Evolutionary conservation across 1,284 basidiomycete species (phyloP).

Genomic region (Apiotrichum brassicae): DNA sequence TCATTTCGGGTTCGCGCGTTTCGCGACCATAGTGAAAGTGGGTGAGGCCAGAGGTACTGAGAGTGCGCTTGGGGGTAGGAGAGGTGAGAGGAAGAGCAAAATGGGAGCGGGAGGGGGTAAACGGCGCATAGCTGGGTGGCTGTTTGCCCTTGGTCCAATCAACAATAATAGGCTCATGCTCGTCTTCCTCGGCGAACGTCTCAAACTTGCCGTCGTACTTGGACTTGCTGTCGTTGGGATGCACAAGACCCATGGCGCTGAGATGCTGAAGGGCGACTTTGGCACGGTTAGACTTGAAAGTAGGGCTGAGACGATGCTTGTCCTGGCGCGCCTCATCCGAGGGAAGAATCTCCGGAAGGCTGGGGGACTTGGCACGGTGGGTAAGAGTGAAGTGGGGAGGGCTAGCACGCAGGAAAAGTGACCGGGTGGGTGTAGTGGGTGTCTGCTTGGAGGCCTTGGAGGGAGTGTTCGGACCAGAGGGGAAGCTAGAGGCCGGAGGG

Average conservation of each 20-base stretch:
- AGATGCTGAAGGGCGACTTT: not conserved
- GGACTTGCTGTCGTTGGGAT: not conserved
- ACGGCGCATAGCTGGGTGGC: not conserved
- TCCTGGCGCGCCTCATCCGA: not conserved
- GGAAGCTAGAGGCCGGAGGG: not conserved
- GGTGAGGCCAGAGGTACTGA: not conserved
- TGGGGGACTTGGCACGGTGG: conserved; percentile 14
- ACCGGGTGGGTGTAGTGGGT: not conserved
- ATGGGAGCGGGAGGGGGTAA: not conserved
- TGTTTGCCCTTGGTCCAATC: not conserved
- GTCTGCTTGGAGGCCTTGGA: not conserved
- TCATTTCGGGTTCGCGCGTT: not conserved
- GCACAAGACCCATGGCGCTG: conserved; percentile 1
- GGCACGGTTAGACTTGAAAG: not conserved
- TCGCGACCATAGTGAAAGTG: not conserved
- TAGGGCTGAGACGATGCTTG: not conserved
- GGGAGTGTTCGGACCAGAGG: not conserved
- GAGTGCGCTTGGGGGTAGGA: too few relatives aligned
- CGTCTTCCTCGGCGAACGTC: conserved; percentile 1
- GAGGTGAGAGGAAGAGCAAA: too few relatives aligned
- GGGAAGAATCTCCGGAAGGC: conserved; percentile 12
- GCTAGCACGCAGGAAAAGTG: not conserved
- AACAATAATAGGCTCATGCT: not conserved
- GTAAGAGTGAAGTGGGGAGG: too few relatives aligned
- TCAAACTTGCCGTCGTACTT: not conserved